Evolutionary conservation across 345 rosid species (phyloP), one percentile per base, ranked within the genome.

Genomic region (Gossypium mustelinum): DNA sequence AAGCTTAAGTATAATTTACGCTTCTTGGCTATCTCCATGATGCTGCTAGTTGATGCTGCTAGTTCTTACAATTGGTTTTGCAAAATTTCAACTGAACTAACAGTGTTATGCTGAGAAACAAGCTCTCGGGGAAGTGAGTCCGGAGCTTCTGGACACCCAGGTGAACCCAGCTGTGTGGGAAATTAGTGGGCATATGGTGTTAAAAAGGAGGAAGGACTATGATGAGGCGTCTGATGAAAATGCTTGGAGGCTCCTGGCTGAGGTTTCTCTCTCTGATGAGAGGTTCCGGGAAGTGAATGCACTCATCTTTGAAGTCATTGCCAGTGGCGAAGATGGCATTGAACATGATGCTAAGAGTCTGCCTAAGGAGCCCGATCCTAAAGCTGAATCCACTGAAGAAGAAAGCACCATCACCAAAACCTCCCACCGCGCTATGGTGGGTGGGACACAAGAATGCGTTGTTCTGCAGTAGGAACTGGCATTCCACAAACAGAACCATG

Each of bases 81-180:
- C 13, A 71, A 66, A 55, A 17, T n/a, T 14, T 59, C 41, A 74
- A 70, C 47, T 70, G 68, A 52, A 50, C 90, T 90, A 27, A 54
- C 88, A 95, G 98, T 91, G 99, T 75, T 95, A 93, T 72, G 97
- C 98, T 7, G 99, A 93, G 92, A 95, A 91, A 76, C 98, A 93
- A 79, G 99, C 99, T 66, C 86, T 93, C 39, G 98, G 98, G 54
- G 97, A 90, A 82, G 98, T 95, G 70, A 89, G 91, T 77, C 25
- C 86, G 0, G 86, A 90, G 81, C 83, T 95, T 58, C 83, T 93
- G 71, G 98, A 95, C 63, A 95, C 99, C 14, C 98, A 95, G 76
- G 99, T 95, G 82, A 95, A 93, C 81, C 98, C 98, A 73, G 99
- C 99, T 2, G 99, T 95, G 44, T 93, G 98, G 98, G 98, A 95